Evolutionary conservation across 345 rosid species (phyloP).

Genomic region (Pistacia vera): DNA sequence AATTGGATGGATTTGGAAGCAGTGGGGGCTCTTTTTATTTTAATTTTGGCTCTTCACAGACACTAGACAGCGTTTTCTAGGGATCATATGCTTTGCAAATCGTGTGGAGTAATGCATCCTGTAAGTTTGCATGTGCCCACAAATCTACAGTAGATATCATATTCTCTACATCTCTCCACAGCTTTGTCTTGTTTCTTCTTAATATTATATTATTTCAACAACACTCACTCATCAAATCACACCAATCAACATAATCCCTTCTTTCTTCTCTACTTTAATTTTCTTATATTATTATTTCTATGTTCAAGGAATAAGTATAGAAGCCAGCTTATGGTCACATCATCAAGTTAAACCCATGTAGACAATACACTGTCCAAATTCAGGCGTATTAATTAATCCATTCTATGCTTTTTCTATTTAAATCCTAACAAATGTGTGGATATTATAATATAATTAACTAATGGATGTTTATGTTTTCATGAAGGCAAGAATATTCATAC

Average conservation of each 20-base stretch:
- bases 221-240: slow-evolving; percentile 52
- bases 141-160: slow-evolving; percentile 66
- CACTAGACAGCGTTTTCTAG: slow-evolving; percentile 24
- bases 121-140: slow-evolving; percentile 48
- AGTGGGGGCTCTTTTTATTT: slow-evolving; percentile 18
- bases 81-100: slow-evolving; percentile 30
- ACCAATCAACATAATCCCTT: slow-evolving; percentile 46
- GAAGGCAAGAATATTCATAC: slow-evolving; percentile 10
- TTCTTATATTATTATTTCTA: neutral
- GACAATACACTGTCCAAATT: neutral
- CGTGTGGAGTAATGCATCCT: slow-evolving; percentile 34
- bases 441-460: too few relatives aligned
- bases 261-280: slow-evolving; percentile 25
- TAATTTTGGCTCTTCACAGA: neutral
- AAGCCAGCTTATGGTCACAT: neutral
- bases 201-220: slow-evolving; percentile 18
- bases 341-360: neutral
- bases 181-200: slow-evolving; percentile 48
- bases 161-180: slow-evolving; percentile 53
- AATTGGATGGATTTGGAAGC: slow-evolving; percentile 19
- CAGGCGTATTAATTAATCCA: neutral
- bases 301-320: neutral
- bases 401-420: too few relatives aligned
- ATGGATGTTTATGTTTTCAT: too few relatives aligned
- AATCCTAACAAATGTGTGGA: too few relatives aligned